phyloP scores from a whole-genome alignment of 371 early-diverging fungal species.

The Syncephalis plumigaleata region DNA sequence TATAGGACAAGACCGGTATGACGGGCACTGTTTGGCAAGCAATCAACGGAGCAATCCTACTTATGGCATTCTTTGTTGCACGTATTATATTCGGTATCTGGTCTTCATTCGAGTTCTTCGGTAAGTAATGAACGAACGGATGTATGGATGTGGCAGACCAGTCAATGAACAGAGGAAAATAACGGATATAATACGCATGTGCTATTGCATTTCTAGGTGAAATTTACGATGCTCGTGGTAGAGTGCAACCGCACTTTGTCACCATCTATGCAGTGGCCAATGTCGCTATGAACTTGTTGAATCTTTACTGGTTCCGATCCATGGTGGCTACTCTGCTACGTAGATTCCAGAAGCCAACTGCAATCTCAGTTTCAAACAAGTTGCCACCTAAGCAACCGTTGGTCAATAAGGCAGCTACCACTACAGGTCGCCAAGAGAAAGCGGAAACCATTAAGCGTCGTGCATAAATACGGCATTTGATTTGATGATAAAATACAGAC shows the following conservation, averaged over 20 bases:
- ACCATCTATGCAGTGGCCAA: constrained; percentile 43
- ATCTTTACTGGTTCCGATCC: constrained; percentile 62
- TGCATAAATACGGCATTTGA: no score
- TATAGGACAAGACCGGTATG: constrained; percentile 57
- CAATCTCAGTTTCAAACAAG: not conserved
- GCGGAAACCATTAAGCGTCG: no score
- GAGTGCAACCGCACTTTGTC: constrained; percentile 28
- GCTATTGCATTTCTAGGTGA: constrained; percentile 3
- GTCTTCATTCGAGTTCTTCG: constrained; percentile 5
- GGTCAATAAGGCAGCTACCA: no score
- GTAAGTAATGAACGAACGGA: no score
- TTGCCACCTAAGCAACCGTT: not conserved
- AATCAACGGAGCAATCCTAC: constrained; percentile 59
- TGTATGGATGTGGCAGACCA: no score
- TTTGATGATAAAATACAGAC: no score
- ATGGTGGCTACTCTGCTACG: constrained; percentile 30
- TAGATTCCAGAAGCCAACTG: constrained; percentile 8
- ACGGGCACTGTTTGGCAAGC: constrained; percentile 59
- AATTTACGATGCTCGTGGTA: constrained; percentile 24
- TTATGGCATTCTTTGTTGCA: constrained; percentile 55
- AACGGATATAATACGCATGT: no score
- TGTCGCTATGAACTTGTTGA: constrained; percentile 40
- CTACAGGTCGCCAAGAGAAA: no score
- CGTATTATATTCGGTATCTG: constrained; percentile 56
- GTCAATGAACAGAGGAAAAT: no score